A percentile compares a stretch with the other conserved stretches of the same genome.
Evolutionary conservation across 2,329 filamentous ascomycete species (phyloP).

Genomic region (Cordyceps tenuipes): DNA sequence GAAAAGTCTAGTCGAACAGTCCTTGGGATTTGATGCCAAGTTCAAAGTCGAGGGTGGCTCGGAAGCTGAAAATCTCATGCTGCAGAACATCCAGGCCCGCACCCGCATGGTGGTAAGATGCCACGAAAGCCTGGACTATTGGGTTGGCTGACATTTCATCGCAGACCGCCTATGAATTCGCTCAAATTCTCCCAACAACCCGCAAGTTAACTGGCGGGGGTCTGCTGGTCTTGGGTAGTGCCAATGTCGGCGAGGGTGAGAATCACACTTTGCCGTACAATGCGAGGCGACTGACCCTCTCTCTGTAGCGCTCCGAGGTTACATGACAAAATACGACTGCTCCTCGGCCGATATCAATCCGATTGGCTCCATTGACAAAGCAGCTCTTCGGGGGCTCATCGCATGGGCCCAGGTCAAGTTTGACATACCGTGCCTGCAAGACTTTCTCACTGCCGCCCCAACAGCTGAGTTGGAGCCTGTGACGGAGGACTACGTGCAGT

Average conservation of each 20-base stretch:
- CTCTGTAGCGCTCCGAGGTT: neutral
- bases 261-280: no score
- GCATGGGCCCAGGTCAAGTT: slow-evolving; percentile 47
- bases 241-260: slow-evolving; percentile 20
- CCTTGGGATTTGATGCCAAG: slow-evolving; percentile 43
- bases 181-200: no score
- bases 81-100: slow-evolving; percentile 62
- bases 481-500: slow-evolving; percentile 28
- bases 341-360: slow-evolving; percentile 35
- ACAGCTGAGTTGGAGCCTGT: slow-evolving; percentile 43
- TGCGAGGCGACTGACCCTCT: neutral
- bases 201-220: slow-evolving; percentile 18
- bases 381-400: slow-evolving; percentile 58
- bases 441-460: slow-evolving; percentile 53
- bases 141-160: neutral
- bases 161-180: no score
- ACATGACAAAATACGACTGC: slow-evolving; percentile 28
- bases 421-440: slow-evolving; percentile 51
- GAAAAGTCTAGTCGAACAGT: slow-evolving; percentile 48
- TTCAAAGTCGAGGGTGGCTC: slow-evolving; percentile 49
- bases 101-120: slow-evolving; percentile 42
- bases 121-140: no score
- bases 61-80: slow-evolving; percentile 48
- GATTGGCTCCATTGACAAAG: slow-evolving; percentile 36
- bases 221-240: slow-evolving; percentile 21